These are phyloP conservation scores for Neurospora terricola DNA, from an alignment of 495 filamentous ascomycete species.

Conservation along the genomic window DNA sequence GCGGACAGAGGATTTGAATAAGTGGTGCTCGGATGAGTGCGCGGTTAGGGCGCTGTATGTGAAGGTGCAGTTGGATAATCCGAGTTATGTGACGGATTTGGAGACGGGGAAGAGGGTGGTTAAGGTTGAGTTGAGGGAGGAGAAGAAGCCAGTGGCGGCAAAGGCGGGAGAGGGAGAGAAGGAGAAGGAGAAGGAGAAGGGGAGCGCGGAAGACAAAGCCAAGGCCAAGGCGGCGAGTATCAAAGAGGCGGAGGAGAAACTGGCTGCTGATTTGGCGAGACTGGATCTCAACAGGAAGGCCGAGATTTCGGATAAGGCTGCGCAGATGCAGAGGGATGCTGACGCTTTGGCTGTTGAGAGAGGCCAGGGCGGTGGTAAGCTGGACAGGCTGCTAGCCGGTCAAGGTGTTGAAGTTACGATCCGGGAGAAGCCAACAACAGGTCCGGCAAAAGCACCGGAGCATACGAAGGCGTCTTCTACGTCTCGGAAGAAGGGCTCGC, in stretches of 20 bases:
- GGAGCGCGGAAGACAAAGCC: not conserved
- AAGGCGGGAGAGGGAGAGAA: not conserved
- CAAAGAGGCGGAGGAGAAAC: not conserved
- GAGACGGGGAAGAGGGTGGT: conserved; percentile 22
- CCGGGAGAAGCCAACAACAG: conserved; percentile 33
- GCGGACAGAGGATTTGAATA: conserved; percentile 58
- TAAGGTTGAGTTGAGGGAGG: conserved; percentile 30
- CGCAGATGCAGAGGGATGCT: conserved; percentile 22
- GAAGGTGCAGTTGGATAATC: conserved; percentile 63
- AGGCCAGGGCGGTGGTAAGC: conserved; percentile 27
- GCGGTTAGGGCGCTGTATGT: conserved; percentile 70
- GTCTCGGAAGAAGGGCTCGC: not conserved
- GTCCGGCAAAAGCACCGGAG: conserved; percentile 24
- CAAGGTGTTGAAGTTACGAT: conserved; percentile 30
- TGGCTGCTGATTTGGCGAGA: conserved; percentile 3
- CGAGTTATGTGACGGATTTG: conserved; percentile 10
- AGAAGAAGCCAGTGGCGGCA: conserved; percentile 15
- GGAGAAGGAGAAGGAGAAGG: not conserved
- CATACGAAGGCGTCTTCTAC: not conserved
- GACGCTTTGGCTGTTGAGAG: conserved; percentile 44
- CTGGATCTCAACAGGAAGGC: conserved; percentile 8
- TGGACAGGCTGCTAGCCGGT: not conserved
- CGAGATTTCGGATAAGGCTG: conserved; percentile 9
- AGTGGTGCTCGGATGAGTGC: conserved; percentile 81
- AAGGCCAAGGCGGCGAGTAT: not conserved